Base-by-base conservation (phyloP, 2,329 filamentous ascomycete species). In the Tolypocladium guangdongense region DNA sequence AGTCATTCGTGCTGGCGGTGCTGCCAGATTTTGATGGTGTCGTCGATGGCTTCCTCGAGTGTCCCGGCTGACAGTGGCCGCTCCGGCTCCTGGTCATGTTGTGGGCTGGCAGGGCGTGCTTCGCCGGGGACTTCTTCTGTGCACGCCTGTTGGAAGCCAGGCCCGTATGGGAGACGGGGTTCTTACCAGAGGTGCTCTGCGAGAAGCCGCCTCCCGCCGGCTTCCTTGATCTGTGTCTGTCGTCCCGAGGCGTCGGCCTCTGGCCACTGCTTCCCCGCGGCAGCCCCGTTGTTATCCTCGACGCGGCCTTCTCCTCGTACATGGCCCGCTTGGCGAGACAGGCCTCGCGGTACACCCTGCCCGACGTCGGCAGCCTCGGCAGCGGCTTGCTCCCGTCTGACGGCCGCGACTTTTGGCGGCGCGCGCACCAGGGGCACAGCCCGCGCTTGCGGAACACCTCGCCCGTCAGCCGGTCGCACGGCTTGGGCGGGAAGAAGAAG, bases 401-500 rank as follows among this genome's bases (percentile, higher is more conserved):
- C 39, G 22, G 22, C 6, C 11, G 39, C 20, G 39, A 43, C 4
- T 5, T 16, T 12, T 43, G 39, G 14, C 12, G 6, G 30, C 35
- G 36, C 14, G 3, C 39, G 39, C 50, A 52, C 20, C 16, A 30
- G 12, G 27, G 33, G 18, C 50, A 52, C 4, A 33, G 39, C 7
- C 3, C 20, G n/a, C 12, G 14, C 30, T n/a, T 35, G 30, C 7
- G 32, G 22, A 22, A 24, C 30, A 46, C 39, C 30, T 52, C 50
- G 22, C 50, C 41, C 14, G 50, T 46, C 30, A 47, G 32, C n/a
- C 20, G 20, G 20, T 52, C 22, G 33, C 43, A 50, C 4, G 37
- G 6, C 32, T 45, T 45, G 18, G 50, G 35, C 22, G 51, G 51
- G n/a, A 20, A 24, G 46, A 58, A 59, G 16, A 43, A 35, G 33